Base-by-base conservation (phyloP, 2,329 filamentous ascomycete species). In the Fulvia fulva region DNA sequence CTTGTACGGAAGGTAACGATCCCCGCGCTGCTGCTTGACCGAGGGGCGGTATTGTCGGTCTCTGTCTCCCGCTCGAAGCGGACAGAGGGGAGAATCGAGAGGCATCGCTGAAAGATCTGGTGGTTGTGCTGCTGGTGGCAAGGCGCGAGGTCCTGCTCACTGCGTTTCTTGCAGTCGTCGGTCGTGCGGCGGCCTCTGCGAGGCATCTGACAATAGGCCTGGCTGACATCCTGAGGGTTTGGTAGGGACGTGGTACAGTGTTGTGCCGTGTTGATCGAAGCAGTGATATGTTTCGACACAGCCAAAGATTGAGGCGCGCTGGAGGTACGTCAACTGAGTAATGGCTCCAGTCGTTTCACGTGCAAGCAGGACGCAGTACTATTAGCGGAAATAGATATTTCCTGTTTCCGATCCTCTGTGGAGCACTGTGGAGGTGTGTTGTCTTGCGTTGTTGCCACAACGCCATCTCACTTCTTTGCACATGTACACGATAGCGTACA, bases 1-100 rank as follows among this genome's bases (percentile, higher is more conserved):
- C 63, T 58, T 69, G 66, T 21, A 63, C 53, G 25, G 63, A 57
- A 41, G 65, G 61, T 23, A 60, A 22, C 34, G 62, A 41, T 52
- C 57, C 56, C 59, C 74, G 76, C 57, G 75, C 74, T 23, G 51
- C 49, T 3, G 63, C 56, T 19, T 66, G 65, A 46, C 50, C 59
- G n/a, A 58, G 59, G 14, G 64, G 64, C 19, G 54, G 51, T 16
- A 69, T 25, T 2, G 62, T 63, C n/a, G 68, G 69, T 45, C 68
- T 57, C 26, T 65, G 64, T 49, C 57, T 55, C 19, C 57, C 51
- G 32, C 44, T 50, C 25, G 68, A 66, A n/a, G 68, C 53, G 14
- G 65, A 66, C 8, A 70, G 55, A 16, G 65, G 50, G 14, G 57
- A 63, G 22, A 61, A 28, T 58, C 58, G 63, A 45, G 65, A 59